These are phyloP conservation scores for Peltaster fructicola DNA, from an alignment of 2,329 filamentous ascomycete species.

Conservation along the genomic window DNA sequence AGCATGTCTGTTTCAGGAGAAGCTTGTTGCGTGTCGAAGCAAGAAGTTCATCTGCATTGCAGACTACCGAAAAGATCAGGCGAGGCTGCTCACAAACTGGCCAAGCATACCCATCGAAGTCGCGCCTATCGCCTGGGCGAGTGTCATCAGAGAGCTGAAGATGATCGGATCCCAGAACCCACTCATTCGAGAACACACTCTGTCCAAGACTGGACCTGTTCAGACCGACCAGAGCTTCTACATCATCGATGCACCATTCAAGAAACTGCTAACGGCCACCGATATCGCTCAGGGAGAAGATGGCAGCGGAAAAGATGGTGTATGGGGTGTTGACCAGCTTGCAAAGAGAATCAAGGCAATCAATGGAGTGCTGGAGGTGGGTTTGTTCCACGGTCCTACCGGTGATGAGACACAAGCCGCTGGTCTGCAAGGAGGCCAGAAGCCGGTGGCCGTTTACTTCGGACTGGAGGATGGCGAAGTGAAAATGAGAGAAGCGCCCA, in stretches of 20 bases:
- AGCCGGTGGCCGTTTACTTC: constrained; percentile 88
- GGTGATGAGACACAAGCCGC: constrained; percentile 48
- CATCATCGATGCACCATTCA: constrained; percentile 84
- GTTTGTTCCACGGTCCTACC: constrained; percentile 71
- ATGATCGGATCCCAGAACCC: constrained; percentile 57
- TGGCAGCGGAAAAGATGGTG: constrained; percentile 32
- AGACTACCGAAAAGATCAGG: constrained; percentile 83
- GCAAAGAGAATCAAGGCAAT: constrained; percentile 61
- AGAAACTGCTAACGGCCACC: constrained; percentile 45
- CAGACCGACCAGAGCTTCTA: constrained; percentile 75
- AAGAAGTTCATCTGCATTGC: constrained; percentile 18
- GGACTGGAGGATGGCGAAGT: constrained; percentile 52
- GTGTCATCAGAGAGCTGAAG: constrained; percentile 55
- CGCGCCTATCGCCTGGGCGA: constrained; percentile 62
- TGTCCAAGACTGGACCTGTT: constrained; percentile 66
- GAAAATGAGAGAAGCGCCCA: constrained; percentile 11
- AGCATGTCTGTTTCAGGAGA: constrained; percentile 95
- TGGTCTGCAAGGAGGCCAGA: constrained; percentile 55
- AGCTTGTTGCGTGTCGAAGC: constrained; percentile 52
- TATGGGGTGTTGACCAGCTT: constrained; percentile 66
- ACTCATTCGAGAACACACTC: constrained; percentile 50
- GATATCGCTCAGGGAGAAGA: constrained; percentile 30
- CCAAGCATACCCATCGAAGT: constrained; percentile 84
- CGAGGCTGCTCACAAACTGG: constrained; percentile 58
- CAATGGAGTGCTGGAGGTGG: constrained; percentile 78